Conservation (phyloP, 2,329 filamentous ascomycete species). For the Blastomyces gilchristii region DNA sequence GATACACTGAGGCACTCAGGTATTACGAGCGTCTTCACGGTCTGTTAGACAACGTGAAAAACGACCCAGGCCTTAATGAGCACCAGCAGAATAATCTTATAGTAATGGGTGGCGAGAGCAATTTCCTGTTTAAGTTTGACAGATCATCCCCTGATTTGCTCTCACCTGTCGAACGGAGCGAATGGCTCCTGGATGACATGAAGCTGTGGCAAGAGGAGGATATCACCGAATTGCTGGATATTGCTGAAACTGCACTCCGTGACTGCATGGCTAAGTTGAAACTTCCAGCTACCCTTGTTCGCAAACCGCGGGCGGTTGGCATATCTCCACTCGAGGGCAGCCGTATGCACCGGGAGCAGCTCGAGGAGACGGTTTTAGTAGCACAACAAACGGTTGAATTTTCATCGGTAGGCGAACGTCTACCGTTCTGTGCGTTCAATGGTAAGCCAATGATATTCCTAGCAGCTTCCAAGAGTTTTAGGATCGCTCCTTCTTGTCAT, state of each 20-base stretch:
- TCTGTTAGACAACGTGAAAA: slow-evolving; percentile 66
- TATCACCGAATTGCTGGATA: slow-evolving; percentile 71
- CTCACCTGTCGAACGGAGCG: slow-evolving; percentile 47
- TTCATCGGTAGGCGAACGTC: slow-evolving; percentile 52
- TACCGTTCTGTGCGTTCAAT: slow-evolving; percentile 98
- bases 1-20: slow-evolving; percentile 75
- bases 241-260: slow-evolving; percentile 72
- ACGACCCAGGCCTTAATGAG: slow-evolving; percentile 49
- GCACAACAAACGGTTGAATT: slow-evolving; percentile 88
- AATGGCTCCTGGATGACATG: slow-evolving; percentile 53
- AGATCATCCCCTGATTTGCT: slow-evolving; percentile 56
- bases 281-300: slow-evolving; percentile 67
- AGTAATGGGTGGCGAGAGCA: slow-evolving; percentile 91
- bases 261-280: slow-evolving; percentile 72
- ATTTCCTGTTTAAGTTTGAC: slow-evolving; percentile 82
- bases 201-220: slow-evolving; percentile 47
- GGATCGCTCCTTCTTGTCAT: not conserved
- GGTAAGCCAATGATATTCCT: slow-evolving; percentile 33
- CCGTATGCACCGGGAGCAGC: slow-evolving; percentile 71
- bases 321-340: slow-evolving; percentile 56
- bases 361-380: slow-evolving; percentile 92
- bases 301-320: slow-evolving; percentile 80
- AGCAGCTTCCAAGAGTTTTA: not conserved
- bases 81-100: slow-evolving; percentile 67
- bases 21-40: slow-evolving; percentile 85